These are phyloP conservation scores for Sarocladiaceae sp. DNA, from an alignment of 2,329 filamentous ascomycete species.

Conservation along the genomic window DNA sequence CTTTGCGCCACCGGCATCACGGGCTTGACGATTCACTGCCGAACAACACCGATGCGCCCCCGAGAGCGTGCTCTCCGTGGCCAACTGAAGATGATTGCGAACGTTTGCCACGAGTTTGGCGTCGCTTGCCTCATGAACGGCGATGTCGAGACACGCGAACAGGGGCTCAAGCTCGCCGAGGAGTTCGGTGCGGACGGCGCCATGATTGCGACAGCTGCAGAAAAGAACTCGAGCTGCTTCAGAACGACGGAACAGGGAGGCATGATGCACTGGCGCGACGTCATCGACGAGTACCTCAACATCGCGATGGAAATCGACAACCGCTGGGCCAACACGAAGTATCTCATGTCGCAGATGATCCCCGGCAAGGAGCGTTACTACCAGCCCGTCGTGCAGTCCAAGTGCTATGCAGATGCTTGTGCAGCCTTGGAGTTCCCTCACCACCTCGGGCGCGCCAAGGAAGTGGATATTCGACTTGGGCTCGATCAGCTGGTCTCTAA, in stretches of 20 bases:
- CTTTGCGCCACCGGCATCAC: constrained; percentile 86
- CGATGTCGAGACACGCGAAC: constrained; percentile 70
- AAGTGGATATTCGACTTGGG: constrained; percentile 58
- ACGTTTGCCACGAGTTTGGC: constrained; percentile 73
- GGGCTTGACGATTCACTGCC: constrained; percentile 88
- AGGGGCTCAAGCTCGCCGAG: constrained; percentile 63
- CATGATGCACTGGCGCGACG: constrained; percentile 65
- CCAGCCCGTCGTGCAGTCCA: constrained; percentile 54
- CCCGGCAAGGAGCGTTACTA: constrained; percentile 68
- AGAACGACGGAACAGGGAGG: constrained; percentile 63
- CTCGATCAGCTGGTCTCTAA: constrained; percentile 45
- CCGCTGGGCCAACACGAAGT: constrained; percentile 89
- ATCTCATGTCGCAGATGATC: constrained; percentile 75
- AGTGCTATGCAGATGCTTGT: constrained; percentile 66
- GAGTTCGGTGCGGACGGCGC: constrained; percentile 87
- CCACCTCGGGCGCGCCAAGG: constrained; percentile 55
- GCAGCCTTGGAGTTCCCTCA: constrained; percentile 58
- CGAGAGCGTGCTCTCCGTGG: constrained; percentile 79
- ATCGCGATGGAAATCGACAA: constrained; percentile 74
- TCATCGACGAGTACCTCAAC: constrained; percentile 69
- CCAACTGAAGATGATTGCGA: constrained; percentile 77
- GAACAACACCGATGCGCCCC: constrained; percentile 92
- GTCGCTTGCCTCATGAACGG: constrained; percentile 96
- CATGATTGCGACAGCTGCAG: constrained; percentile 94
- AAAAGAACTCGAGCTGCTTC: constrained; percentile 88